Evolutionary conservation across 495 filamentous ascomycete genomes (phyloP).

Genomic region (Trichoderma gamsii): DNA sequence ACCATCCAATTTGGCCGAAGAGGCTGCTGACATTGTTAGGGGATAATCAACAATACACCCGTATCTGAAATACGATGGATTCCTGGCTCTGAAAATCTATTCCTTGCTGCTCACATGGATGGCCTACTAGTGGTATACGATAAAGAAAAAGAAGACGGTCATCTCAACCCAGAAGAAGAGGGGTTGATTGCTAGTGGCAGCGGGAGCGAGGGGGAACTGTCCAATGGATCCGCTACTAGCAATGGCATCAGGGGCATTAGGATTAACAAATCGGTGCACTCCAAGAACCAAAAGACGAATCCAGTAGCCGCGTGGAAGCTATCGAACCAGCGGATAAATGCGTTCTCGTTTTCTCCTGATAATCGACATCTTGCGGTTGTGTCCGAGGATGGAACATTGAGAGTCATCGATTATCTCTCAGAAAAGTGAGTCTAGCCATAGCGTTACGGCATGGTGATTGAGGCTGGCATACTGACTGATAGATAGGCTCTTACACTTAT

Average conservation of each 20-base stretch:
- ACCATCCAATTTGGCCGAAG: neutral
- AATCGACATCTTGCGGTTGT: slow-evolving; percentile 82
- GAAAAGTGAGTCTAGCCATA: slow-evolving; percentile 60
- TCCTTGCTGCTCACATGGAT: slow-evolving; percentile 88
- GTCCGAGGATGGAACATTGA: slow-evolving; percentile 82
- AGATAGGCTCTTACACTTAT: slow-evolving; percentile 70
- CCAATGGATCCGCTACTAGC: slow-evolving; percentile 28
- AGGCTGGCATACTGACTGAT: slow-evolving; percentile 16
- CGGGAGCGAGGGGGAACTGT: slow-evolving; percentile 33
- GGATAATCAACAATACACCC: slow-evolving; percentile 76
- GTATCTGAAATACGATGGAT: slow-evolving; percentile 89
- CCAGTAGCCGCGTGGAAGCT: slow-evolving; percentile 87
- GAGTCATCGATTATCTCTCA: slow-evolving; percentile 84
- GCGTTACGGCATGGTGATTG: neutral
- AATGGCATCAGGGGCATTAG: slow-evolving; percentile 48
- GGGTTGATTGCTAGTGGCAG: slow-evolving; percentile 20
- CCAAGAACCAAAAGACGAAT: slow-evolving; percentile 87
- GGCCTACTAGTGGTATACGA: slow-evolving; percentile 94
- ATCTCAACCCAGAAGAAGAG: slow-evolving; percentile 44
- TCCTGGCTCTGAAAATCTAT: slow-evolving; percentile 87
- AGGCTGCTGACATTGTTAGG: slow-evolving; percentile 38
- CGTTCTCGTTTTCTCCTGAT: slow-evolving; percentile 85
- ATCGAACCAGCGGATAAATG: slow-evolving; percentile 81
- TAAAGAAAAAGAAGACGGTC: slow-evolving; percentile 94
- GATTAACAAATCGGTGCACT: slow-evolving; percentile 82